Evolutionary conservation across 805 yeast genomes (phyloP), one percentile per base, ranked within the genome.

Genomic region (Brettanomyces sp.): DNA sequence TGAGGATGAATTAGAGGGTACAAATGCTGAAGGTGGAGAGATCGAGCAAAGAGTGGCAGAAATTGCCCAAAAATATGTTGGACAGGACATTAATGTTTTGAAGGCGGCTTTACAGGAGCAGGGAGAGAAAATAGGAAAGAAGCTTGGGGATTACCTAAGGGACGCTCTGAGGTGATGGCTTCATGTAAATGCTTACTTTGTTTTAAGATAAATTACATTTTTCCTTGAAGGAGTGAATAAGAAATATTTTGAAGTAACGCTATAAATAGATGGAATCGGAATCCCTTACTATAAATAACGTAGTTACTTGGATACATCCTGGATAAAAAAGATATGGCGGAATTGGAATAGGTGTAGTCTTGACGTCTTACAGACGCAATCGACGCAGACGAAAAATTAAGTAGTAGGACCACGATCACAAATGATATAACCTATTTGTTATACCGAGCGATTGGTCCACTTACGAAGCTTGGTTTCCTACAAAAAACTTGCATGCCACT

Each of bases 91-190:
- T 60, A 88, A 84, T 42, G 88, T 82, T 47, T 68, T 93, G 59
- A 89, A 86, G 68, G 96, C 87, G 64, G 96, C 89, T 13, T 74
- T 93, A 52, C 98, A 91, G 65, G 85, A 80, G 53, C 98, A 98
- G 48, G 98, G 97, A 23, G 85, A 82, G 59, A 89, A 86, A 66
- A 9, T 43, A 12, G 87, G 95, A 28, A 85, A 82, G 59, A 89
- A 86, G 66, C 25, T 43, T 13, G 87, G 95, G 28, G 84, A 82
- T 28, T 80, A 84, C 60, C 71, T 93, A 69, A 79, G 98, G 57
- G 97, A 91, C 60, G 88, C 86, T 58, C 69, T 91, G 61, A 77
- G 82, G 54, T 43, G 40, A 42, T 5, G 8, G 25, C 11, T 28
- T 28, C 7, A 6, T 28, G 32, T 28, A 28, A 28, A n/a, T 9